Percentiles rank a stretch among this genome's conserved stretches.
Conservation (phyloP, 2,329 filamentous ascomycete species). For the Thielaviopsis punctulata region DNA sequence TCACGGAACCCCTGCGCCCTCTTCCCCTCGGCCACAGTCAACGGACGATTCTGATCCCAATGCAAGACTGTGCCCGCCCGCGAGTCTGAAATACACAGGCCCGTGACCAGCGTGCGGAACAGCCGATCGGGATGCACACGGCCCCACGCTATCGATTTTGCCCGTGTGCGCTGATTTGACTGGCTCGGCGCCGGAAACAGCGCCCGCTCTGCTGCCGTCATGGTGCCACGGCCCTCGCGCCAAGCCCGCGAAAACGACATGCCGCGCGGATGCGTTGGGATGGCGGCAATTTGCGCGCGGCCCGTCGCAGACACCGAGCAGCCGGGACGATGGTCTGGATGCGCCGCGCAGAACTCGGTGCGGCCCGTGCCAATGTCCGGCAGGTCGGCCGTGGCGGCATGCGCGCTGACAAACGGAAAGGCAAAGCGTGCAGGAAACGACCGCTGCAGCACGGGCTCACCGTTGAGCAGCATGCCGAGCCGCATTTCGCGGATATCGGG, state of each 20-base stretch:
- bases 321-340: slow-evolving; percentile 50
- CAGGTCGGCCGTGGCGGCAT: slow-evolving; percentile 40
- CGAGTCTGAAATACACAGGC: slow-evolving; percentile 31
- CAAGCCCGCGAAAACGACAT: slow-evolving; percentile 31
- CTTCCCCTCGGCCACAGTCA: slow-evolving; percentile 49
- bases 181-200: slow-evolving; percentile 22
- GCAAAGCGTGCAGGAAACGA: slow-evolving; percentile 28
- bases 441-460: slow-evolving; percentile 39
- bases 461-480: slow-evolving; percentile 43
- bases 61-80: slow-evolving; percentile 41
- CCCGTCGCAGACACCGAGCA: slow-evolving; percentile 22
- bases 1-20: slow-evolving; percentile 56
- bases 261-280: slow-evolving; percentile 41
- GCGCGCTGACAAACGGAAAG: slow-evolving; percentile 39
- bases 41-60: slow-evolving; percentile 43
- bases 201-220: slow-evolving; percentile 23
- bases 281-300: slow-evolving; percentile 32
- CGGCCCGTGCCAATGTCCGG: slow-evolving; percentile 45
- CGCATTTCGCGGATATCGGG: slow-evolving; percentile 16
- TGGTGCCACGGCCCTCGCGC: slow-evolving; percentile 24
- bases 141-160: slow-evolving; percentile 28
- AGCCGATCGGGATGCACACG: slow-evolving; percentile 35
- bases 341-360: slow-evolving; percentile 41
- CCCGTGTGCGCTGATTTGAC: slow-evolving; percentile 27
- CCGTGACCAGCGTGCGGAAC: slow-evolving; percentile 47